These are phyloP conservation scores for Pseudogymnoascus sp. DNA, from an alignment of 2,329 filamentous ascomycete species.

Conservation along the genomic window DNA sequence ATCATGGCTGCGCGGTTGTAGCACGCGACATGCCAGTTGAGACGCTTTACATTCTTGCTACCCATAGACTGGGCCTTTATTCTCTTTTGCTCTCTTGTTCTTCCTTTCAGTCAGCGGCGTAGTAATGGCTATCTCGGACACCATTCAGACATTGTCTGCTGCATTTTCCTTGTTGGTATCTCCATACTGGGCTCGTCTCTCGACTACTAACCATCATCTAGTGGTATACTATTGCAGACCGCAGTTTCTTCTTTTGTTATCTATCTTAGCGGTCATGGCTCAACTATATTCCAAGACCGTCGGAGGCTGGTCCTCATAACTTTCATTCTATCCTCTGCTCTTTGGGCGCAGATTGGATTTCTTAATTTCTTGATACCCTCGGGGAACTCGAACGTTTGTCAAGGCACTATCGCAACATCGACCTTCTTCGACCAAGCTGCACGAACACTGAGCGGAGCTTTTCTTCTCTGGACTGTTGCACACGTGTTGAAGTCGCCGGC, in stretches of 20 bases:
- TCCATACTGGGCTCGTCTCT: background rate
- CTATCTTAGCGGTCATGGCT: slow-evolving; percentile 25
- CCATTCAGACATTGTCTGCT: slow-evolving; percentile 26
- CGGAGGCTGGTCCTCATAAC: slow-evolving; percentile 32
- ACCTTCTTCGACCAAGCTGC: slow-evolving; percentile 28
- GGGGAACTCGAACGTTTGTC: slow-evolving; percentile 20
- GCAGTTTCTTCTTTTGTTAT: slow-evolving; percentile 25
- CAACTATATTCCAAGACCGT: slow-evolving; percentile 27
- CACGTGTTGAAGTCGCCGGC: slow-evolving; percentile 23
- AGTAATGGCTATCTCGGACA: slow-evolving; percentile 25
- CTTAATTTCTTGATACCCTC: slow-evolving; percentile 23
- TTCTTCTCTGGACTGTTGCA: slow-evolving; percentile 27
- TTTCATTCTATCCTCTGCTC: slow-evolving; percentile 27
- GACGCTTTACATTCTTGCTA: slow-evolving; percentile 14
- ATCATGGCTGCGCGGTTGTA: slow-evolving; percentile 21
- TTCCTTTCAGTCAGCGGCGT: slow-evolving; percentile 16
- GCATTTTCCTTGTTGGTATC: slow-evolving; percentile 29
- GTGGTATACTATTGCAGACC: slow-evolving; percentile 28
- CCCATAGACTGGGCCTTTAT: slow-evolving; percentile 28
- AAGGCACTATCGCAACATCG: slow-evolving; percentile 23
- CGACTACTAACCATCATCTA: slow-evolving; percentile 17
- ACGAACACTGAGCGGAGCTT: slow-evolving; percentile 26
- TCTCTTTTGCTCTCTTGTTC: slow-evolving; percentile 19
- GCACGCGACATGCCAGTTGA: slow-evolving; percentile 17
- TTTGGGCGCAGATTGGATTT: slow-evolving; percentile 27